A percentile compares a stretch with the other conserved stretches of the same genome.
These are phyloP conservation scores for Leccinum uliginosum DNA, from an alignment of 768 basidiomycete species.

Conservation along the genomic window DNA sequence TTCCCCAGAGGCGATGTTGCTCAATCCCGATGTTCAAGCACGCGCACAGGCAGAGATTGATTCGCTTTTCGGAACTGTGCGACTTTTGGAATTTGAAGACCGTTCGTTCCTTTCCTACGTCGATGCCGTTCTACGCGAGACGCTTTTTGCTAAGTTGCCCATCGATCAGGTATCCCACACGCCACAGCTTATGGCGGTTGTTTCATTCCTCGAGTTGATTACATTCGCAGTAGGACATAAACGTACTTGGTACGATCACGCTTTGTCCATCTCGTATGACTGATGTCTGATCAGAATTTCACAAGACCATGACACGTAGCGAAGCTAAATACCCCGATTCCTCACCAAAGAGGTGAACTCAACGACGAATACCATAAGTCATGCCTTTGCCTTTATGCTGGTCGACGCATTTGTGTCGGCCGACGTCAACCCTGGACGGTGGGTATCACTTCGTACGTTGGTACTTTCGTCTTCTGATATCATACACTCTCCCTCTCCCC, in stretches of 20 bases:
- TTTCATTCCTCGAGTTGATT: conserved; percentile 46
- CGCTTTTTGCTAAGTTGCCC: conserved; percentile 7
- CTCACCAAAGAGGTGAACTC: conserved; percentile 19
- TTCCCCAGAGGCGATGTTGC: conserved; percentile 34
- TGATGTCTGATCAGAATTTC: neutral
- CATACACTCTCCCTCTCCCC: too few species aligned
- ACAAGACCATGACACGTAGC: conserved; percentile 32
- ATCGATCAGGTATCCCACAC: conserved; percentile 31
- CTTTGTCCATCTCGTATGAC: too few species aligned
- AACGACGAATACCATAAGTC: conserved; percentile 29
- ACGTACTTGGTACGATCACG: conserved; percentile 20
- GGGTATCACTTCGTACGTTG: conserved; percentile 27
- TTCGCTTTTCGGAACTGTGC: conserved; percentile 25
- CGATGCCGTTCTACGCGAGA: conserved; percentile 31
- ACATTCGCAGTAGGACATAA: conserved; percentile 17
- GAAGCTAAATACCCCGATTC: conserved; percentile 32
- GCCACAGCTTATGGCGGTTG: conserved; percentile 38
- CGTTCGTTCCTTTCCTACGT: conserved; percentile 23
- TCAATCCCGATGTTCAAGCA: conserved; percentile 33
- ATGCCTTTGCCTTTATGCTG: conserved; percentile 36
- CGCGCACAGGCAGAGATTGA: conserved; percentile 38
- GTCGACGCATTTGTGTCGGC: conserved; percentile 38
- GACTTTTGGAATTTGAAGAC: conserved; percentile 31
- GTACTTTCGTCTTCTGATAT: neutral
- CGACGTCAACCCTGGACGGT: conserved; percentile 25